Evolutionary conservation across 352 stramenopile species (phyloP), one percentile per base, ranked within the genome.

Genomic region (Phytopythium mirpurense): DNA sequence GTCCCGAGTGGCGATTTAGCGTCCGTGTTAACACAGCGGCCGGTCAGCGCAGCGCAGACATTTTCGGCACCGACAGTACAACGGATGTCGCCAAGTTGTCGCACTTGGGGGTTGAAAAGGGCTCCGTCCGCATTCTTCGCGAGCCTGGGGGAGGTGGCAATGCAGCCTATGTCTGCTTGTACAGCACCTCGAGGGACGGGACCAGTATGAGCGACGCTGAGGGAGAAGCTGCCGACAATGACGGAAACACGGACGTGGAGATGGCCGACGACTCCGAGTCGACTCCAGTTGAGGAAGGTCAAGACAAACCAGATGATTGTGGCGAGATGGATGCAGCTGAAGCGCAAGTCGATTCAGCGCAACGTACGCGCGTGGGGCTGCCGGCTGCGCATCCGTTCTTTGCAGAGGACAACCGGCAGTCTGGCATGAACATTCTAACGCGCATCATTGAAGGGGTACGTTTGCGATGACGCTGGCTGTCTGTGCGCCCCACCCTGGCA

Each of bases 141-240:
- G 59, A 76, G 57, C 61, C 71, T 45, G 67, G 68, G 36, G 69
- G 69, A 57, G 63, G 61, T n/a, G 63, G 67, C 6, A 41, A 49
- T 21, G 44, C 48, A 15, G 57, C 63, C 16, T 74, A 70, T n/a
- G 48, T 35, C 4, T 57, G 50, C 45, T 54, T 81, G 27, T 81
- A 82, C 21, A 52, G 54, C 40, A 43, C 14, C 16, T n/a, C 2
- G 18, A 12, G 49, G 4, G 23, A 36, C 3, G 26, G n/a, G 27
- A 18, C 10, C 3, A n/a, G 16, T 16, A n/a, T 4, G 29, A 15
- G 12, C 16, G 11, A 58, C 18, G 41, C 14, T 32, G 16, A 5
- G 10, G 40, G 27, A 29, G 15, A 23, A 2, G 5, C 21, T 23
- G 5, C 9, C 0, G 21, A 15, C 8, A 19, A 14, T 1, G 41